These are phyloP conservation scores for Pseudomassariella vexata DNA, from an alignment of 2,329 filamentous ascomycete species.

Conservation along the genomic window DNA sequence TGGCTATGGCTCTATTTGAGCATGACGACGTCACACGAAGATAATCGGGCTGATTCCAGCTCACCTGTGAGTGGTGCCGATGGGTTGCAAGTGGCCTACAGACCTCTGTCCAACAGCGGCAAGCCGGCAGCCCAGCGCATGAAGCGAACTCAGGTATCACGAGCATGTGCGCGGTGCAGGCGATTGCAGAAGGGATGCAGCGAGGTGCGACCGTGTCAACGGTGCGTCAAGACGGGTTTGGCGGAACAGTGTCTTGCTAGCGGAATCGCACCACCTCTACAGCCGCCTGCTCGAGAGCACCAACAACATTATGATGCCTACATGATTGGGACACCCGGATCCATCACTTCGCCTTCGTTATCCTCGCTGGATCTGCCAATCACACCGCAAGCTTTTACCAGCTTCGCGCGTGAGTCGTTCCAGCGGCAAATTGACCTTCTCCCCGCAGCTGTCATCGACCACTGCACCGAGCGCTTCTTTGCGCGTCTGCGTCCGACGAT, in stretches of 20 bases:
- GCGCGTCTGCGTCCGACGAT: conserved; percentile 34
- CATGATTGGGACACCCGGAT: conserved; percentile 4
- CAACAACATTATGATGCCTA: conserved; percentile 5
- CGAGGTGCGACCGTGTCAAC: conserved; percentile 35
- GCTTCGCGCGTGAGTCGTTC: conserved; percentile 18
- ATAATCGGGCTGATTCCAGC: too few relatives aligned
- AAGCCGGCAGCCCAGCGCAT: conserved; percentile 6
- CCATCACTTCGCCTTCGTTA: conserved; percentile 9
- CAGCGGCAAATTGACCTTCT: conserved; percentile 27
- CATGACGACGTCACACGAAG: conserved; percentile 4
- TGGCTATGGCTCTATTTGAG: too few relatives aligned
- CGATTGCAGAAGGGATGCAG: conserved; percentile 36
- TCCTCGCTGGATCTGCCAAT: conserved; percentile 13
- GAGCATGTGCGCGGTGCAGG: conserved; percentile 37
- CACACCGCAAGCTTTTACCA: conserved; percentile 14
- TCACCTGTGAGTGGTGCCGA: too few relatives aligned
- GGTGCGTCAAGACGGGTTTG: conserved; percentile 36
- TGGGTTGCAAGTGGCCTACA: too few relatives aligned
- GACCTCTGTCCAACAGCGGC: not conserved
- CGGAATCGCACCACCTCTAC: conserved; percentile 5
- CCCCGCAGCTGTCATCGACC: conserved; percentile 25
- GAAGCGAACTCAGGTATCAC: conserved; percentile 35
- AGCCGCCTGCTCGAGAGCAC: too few relatives aligned
- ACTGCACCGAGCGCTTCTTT: conserved; percentile 34
- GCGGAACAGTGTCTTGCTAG: conserved; percentile 28